phyloP scores from a whole-genome alignment of 2,329 filamentous ascomycete species.

The Trichoderma sp. region DNA sequence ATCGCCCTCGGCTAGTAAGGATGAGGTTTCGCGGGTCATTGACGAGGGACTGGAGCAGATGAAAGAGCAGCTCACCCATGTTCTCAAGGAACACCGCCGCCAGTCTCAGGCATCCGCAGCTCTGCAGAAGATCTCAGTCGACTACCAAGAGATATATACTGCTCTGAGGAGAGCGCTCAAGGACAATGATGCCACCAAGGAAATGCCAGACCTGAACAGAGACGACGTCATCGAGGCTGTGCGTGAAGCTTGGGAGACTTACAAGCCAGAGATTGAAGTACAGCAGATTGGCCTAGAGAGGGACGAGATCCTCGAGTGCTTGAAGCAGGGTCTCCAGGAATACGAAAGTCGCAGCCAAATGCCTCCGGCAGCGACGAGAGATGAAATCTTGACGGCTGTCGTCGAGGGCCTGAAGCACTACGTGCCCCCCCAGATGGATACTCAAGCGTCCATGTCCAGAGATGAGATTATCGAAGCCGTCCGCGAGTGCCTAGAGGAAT shows the following conservation, averaged over 20 bases:
- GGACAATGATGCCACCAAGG: conserved; percentile 51
- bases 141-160: conserved; percentile 82
- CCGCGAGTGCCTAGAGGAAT: conserved; percentile 80
- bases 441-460: conserved; percentile 66
- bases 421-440: conserved; percentile 68
- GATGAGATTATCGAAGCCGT: conserved; percentile 84
- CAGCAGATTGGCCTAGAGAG: conserved; percentile 87
- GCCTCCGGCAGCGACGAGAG: conserved; percentile 64
- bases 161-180: conserved; percentile 73
- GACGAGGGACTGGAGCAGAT: conserved; percentile 78
- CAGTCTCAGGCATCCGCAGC: conserved; percentile 63
- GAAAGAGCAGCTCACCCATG: conserved; percentile 76
- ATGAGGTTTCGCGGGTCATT: conserved; percentile 73
- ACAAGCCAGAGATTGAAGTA: conserved; percentile 89
- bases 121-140: conserved; percentile 59
- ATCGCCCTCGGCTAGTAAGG: conserved; percentile 46
- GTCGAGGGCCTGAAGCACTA: conserved; percentile 84
- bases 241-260: conserved; percentile 86
- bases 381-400: conserved; percentile 82
- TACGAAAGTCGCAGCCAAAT: conserved; percentile 58
- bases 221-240: conserved; percentile 87
- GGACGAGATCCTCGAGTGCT: conserved; percentile 82
- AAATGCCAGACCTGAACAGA: conserved; percentile 55
- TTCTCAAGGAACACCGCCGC: conserved; percentile 72
- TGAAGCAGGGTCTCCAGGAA: conserved; percentile 80